A percentile compares a stretch with the other conserved stretches of the same genome.
phyloP scores from a whole-genome alignment of 108 stramenopile genomes.

The Cyclostephanos tholiformis region DNA sequence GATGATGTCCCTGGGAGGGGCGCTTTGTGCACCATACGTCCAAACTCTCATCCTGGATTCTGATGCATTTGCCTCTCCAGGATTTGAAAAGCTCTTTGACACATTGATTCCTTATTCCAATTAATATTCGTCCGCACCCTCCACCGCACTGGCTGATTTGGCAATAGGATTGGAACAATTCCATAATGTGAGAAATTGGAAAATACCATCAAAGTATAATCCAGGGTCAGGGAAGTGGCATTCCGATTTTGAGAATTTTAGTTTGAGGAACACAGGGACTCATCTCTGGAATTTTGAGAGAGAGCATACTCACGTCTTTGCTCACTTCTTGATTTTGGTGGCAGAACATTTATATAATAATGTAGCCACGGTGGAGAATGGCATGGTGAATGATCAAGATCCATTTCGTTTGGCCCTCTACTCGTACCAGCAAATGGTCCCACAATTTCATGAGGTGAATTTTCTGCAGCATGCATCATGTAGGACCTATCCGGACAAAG shows the following conservation, averaged over 20 bases:
- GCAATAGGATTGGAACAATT: conserved; percentile 22
- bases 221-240: conserved; percentile 11
- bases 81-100: conserved; percentile 20
- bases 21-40: conserved; percentile 10
- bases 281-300: conserved; percentile 14
- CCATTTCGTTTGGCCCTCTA: conserved; percentile 21
- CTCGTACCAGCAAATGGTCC: conserved; percentile 6
- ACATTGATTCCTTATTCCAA: neutral
- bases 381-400: conserved; percentile 14
- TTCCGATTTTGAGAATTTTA: conserved; percentile 16
- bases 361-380: conserved; percentile 5
- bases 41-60: conserved; percentile 22
- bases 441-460: conserved; percentile 10
- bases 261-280: conserved; percentile 13
- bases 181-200: too few species aligned
- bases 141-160: conserved; percentile 8
- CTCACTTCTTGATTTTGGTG: conserved; percentile 22
- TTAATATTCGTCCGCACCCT: conserved; percentile 19
- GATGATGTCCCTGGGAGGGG: conserved; percentile 13
- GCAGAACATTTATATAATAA: conserved; percentile 17
- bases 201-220: neutral
- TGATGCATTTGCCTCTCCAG: conserved; percentile 19
- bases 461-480: conserved; percentile 23
- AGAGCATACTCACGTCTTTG: conserved; percentile 15
- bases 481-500: conserved; percentile 14